A percentile compares a stretch with the other conserved stretches of the same genome.
phyloP scores from a whole-genome alignment of 805 yeast genomes.

The Saccharomyces kudriavzevii region DNA sequence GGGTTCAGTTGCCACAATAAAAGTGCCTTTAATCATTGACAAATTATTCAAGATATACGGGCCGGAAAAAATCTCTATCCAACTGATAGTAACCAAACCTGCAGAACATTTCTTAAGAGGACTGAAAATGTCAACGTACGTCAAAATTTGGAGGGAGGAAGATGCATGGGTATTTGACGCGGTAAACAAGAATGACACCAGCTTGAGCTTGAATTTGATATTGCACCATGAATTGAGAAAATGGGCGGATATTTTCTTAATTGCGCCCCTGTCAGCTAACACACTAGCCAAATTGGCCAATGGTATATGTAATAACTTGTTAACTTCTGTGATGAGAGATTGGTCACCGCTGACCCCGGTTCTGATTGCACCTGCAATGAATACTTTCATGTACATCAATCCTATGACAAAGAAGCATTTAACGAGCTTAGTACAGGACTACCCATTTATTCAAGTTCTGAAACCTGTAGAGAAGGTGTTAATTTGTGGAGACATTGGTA shows the following conservation, averaged over 20 bases:
- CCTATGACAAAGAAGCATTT: constrained; percentile 71
- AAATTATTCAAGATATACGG: constrained; percentile 77
- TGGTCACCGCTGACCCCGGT: constrained; percentile 74
- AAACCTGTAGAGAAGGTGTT: constrained; percentile 75
- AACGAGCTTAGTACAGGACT: constrained; percentile 53
- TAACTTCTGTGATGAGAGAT: constrained; percentile 65
- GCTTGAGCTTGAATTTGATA: constrained; percentile 25
- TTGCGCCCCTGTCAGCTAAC: constrained; percentile 75
- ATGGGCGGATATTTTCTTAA: constrained; percentile 76
- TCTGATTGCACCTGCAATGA: constrained; percentile 78
- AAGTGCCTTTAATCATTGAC: constrained; percentile 82
- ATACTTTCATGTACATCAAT: constrained; percentile 74
- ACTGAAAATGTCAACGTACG: constrained; percentile 59
- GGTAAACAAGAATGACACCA: constrained; percentile 49
- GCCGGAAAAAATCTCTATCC: constrained; percentile 65
- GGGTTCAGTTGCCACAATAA: constrained; percentile 94
- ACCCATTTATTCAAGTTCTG: constrained; percentile 65
- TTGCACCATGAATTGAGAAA: constrained; percentile 70
- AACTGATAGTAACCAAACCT: constrained; percentile 70
- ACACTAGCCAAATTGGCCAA: constrained; percentile 66
- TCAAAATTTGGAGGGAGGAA: constrained; percentile 77
- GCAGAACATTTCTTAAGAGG: constrained; percentile 66
- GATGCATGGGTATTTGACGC: constrained; percentile 60
- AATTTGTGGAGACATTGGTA: constrained; percentile 79
- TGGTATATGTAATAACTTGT: constrained; percentile 69